Evolutionary conservation across 257 asterid species (phyloP).

Genomic region (Nemophila menziesii): DNA sequence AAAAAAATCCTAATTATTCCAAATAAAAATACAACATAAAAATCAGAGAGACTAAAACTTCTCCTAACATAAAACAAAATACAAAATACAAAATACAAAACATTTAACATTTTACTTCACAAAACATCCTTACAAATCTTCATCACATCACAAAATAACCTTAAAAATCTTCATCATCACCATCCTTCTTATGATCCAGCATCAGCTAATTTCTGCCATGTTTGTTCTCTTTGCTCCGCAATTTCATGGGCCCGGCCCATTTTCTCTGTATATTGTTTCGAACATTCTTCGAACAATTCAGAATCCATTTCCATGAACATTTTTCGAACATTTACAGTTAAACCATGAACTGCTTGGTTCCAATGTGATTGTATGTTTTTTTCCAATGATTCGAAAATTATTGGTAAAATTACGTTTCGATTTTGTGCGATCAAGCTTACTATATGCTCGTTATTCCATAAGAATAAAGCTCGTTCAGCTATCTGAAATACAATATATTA

Average conservation of each 20-base stretch:
- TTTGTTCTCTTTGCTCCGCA: constrained; percentile 46
- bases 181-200: constrained; percentile 38
- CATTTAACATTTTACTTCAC: constrained; percentile 29
- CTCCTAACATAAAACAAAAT: constrained; percentile 15
- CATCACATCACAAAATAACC: constrained; percentile 17
- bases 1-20: neutral
- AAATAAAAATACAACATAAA: constrained; percentile 6
- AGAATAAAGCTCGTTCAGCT: constrained; percentile 64
- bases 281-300: constrained; percentile 59
- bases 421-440: constrained; percentile 60
- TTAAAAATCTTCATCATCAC: too few species aligned
- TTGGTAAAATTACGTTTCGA: constrained; percentile 49
- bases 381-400: constrained; percentile 58
- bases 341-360: constrained; percentile 72
- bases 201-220: constrained; percentile 61
- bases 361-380: constrained; percentile 62
- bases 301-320: constrained; percentile 65
- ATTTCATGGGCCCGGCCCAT: constrained; percentile 28
- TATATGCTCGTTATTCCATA: constrained; percentile 72
- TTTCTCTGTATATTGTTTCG: constrained; percentile 42
- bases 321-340: constrained; percentile 51
- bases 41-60: constrained; percentile 14
- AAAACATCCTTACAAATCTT: constrained; percentile 30
- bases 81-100: too few species aligned
- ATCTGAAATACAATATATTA: constrained; percentile 46